A percentile compares a stretch with the other conserved stretches of the same genome.
Conservation (phyloP, 2,329 filamentous ascomycete genomes). For the Neopestalotiopsis clavispora region DNA sequence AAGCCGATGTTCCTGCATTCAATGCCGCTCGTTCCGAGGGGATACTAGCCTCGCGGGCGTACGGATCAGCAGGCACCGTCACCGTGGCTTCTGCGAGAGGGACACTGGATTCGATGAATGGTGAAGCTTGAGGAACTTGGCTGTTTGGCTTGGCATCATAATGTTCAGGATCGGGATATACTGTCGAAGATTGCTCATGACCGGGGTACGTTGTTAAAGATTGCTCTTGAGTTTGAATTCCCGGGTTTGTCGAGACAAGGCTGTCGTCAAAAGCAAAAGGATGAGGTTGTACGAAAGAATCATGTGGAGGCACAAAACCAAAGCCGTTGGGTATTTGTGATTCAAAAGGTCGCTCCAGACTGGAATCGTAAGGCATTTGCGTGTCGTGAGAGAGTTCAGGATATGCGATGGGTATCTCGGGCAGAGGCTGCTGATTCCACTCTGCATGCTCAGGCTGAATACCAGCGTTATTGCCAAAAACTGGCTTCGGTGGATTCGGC, state of each 20-base stretch:
- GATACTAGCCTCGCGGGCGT: slow-evolving; percentile 4
- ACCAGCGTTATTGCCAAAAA: background rate
- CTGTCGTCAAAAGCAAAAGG: background rate
- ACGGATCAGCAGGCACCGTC: slow-evolving; percentile 8
- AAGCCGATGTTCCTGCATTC: slow-evolving; percentile 24
- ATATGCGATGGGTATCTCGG: background rate
- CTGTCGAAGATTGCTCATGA: background rate
- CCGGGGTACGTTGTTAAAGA: background rate
- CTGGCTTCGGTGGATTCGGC: background rate
- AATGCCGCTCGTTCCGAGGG: background rate
- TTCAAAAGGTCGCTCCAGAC: background rate
- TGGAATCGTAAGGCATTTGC: background rate
- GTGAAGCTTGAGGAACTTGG: background rate
- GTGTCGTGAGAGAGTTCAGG: background rate
- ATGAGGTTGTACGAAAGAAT: background rate
- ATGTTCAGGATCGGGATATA: background rate
- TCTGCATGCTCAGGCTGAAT: background rate
- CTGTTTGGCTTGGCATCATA: background rate
- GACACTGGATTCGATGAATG: background rate
- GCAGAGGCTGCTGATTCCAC: slow-evolving; percentile 1
- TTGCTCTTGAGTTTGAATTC: background rate
- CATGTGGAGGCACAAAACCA: background rate
- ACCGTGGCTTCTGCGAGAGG: background rate
- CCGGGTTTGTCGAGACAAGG: background rate
- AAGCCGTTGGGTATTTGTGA: background rate